Conservation (phyloP, 257 asterid species). For the Capsicum baccatum region DNA sequence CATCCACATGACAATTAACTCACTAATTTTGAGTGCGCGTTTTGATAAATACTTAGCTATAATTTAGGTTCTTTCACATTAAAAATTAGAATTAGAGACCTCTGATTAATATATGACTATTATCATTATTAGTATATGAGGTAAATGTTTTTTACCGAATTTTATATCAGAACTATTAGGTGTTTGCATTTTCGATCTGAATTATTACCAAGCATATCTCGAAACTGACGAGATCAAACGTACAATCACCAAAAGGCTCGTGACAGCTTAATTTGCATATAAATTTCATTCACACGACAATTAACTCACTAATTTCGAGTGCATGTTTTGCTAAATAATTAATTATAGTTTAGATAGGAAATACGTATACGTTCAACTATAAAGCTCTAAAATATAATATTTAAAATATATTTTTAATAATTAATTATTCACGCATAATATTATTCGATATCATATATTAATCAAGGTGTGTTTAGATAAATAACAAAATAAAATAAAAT, state of each 20-base stretch:
- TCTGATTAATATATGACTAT: too few relatives aligned
- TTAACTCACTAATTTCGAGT: background rate
- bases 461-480: background rate
- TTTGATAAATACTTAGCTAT: background rate
- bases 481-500: too few relatives aligned
- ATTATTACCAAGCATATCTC: too few relatives aligned
- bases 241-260: background rate
- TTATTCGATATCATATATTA: background rate
- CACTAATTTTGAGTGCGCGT: background rate
- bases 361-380: too few relatives aligned
- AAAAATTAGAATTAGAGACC: too few relatives aligned
- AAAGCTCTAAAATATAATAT: background rate
- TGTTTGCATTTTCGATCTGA: too few relatives aligned
- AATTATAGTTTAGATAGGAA: background rate
- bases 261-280: background rate
- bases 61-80: too few relatives aligned
- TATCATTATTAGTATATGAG: too few relatives aligned
- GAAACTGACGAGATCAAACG: too few relatives aligned
- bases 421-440: too few relatives aligned
- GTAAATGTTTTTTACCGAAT: too few relatives aligned
- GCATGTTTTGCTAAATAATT: background rate
- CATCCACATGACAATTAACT: background rate
- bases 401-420: background rate
- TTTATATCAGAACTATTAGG: too few relatives aligned
- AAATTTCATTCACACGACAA: background rate